These are phyloP conservation scores for Chernovozyma sophiae-reginae DNA, from an alignment of 1,139 yeast genomes.

Conservation along the genomic window DNA sequence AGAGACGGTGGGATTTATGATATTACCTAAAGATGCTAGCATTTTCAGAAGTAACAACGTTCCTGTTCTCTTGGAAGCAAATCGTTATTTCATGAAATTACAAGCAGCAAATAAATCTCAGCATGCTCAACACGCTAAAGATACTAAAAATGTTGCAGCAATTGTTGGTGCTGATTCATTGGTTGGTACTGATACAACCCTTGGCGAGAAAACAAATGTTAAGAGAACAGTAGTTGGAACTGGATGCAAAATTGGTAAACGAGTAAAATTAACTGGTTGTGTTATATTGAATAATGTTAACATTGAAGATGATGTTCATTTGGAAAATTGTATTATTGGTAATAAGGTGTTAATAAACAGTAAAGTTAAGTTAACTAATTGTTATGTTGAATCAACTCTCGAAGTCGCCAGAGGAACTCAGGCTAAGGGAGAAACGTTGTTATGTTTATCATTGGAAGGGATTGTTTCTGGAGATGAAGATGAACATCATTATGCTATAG, in stretches of 20 bases:
- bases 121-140: slow-evolving; percentile 32
- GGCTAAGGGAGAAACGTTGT: slow-evolving; percentile 79
- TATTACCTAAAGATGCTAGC: slow-evolving; percentile 59
- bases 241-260: slow-evolving; percentile 74
- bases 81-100: slow-evolving; percentile 65
- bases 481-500: slow-evolving; percentile 20
- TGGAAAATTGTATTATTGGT: slow-evolving; percentile 91
- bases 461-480: slow-evolving; percentile 29
- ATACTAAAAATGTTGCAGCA: slow-evolving; percentile 57
- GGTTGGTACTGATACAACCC: slow-evolving; percentile 53
- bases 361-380: slow-evolving; percentile 63
- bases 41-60: slow-evolving; percentile 77
- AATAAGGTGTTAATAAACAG: slow-evolving; percentile 54
- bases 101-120: slow-evolving; percentile 41
- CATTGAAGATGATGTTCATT: slow-evolving; percentile 75
- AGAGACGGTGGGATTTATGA: slow-evolving; percentile 61
- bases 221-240: slow-evolving; percentile 76
- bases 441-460: slow-evolving; percentile 59
- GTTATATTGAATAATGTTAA: slow-evolving; percentile 67
- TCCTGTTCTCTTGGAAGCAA: slow-evolving; percentile 87
- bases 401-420: slow-evolving; percentile 58
- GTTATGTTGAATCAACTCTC: slow-evolving; percentile 81
- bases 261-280: slow-evolving; percentile 86
- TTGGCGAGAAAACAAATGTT: slow-evolving; percentile 80
- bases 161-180: slow-evolving; percentile 85